Evolutionary conservation across 345 rosid genomes (phyloP).

Genomic region (Syzygium oleosum): DNA sequence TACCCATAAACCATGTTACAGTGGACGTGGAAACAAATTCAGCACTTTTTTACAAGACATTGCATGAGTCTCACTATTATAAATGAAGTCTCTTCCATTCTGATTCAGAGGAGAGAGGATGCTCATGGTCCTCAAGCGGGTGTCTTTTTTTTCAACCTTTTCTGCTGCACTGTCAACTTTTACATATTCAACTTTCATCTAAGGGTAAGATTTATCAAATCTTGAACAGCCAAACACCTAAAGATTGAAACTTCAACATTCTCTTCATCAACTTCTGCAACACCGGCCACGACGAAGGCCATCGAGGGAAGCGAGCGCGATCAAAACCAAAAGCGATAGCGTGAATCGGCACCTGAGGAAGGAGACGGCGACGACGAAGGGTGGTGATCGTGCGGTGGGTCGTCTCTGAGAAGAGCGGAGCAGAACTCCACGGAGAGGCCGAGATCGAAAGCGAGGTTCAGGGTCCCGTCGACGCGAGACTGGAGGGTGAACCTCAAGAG

Average conservation of each 20-base stretch:
- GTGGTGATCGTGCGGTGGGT: neutral
- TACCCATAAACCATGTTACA: neutral
- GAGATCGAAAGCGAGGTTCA: conserved; percentile 6
- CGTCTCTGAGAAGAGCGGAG: conserved; percentile 12
- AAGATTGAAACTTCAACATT: neutral
- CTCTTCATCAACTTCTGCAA: neutral
- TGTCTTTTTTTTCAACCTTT: neutral
- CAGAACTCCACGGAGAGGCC: conserved; percentile 15
- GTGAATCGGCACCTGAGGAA: neutral
- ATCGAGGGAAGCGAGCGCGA: neutral
- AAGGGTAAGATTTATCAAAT: neutral
- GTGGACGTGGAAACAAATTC: neutral
- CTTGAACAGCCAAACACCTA: neutral
- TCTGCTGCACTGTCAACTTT: neutral
- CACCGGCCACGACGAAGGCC: neutral
- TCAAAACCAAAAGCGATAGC: neutral
- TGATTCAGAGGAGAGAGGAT: neutral
- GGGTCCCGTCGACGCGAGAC: conserved; percentile 2
- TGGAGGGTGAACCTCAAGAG: conserved; percentile 19
- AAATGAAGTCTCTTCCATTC: neutral
- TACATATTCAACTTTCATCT: neutral
- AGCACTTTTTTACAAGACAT: neutral
- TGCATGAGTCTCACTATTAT: neutral
- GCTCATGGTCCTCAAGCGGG: neutral
- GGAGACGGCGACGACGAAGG: neutral